A percentile compares a stretch with the other conserved stretches of the same genome.
phyloP scores from a whole-genome alignment of 176 grass and related monocot genomes.

The Triticum turgidum region DNA sequence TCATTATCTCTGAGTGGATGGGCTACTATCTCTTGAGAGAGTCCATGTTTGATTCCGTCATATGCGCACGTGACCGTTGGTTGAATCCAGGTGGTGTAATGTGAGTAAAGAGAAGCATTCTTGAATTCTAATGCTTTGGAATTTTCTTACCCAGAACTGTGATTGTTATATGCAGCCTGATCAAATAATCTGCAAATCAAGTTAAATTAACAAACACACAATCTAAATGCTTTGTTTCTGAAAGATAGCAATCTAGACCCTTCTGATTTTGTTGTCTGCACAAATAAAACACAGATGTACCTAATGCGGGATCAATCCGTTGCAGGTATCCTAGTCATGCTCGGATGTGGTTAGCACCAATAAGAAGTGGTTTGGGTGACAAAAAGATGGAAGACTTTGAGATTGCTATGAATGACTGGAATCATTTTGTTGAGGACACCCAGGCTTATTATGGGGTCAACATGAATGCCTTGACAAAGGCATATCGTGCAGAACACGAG shows the following conservation, averaged over 20 bases:
- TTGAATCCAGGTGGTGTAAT: slow-evolving; percentile 94
- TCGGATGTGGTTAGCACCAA: slow-evolving; percentile 90
- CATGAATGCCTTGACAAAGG: slow-evolving; percentile 93
- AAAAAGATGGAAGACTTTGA: slow-evolving; percentile 85
- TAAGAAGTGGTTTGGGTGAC: slow-evolving; percentile 68
- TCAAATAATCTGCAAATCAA: not conserved
- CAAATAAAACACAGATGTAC: not conserved
- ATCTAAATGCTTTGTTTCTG: not conserved
- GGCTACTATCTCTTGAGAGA: slow-evolving; percentile 97
- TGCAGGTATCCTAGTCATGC: slow-evolving; percentile 98
- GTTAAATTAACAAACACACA: not conserved
- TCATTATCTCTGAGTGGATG: slow-evolving; percentile 99
- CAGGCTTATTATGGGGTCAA: slow-evolving; percentile 87
- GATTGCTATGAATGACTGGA: slow-evolving; percentile 78
- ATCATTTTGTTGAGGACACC: slow-evolving; percentile 69
- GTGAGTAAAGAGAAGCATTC: slow-evolving; percentile 35
- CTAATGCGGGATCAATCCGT: not conserved
- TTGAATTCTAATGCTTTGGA: not conserved
- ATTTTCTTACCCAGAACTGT: not conserved
- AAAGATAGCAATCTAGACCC: not conserved
- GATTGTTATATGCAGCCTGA: not conserved
- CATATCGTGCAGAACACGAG: slow-evolving; percentile 73
- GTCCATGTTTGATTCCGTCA: slow-evolving; percentile 98
- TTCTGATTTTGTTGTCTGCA: not conserved
- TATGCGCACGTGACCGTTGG: slow-evolving; percentile 88